These are phyloP conservation scores for Populus trichocarpa DNA, from an alignment of 441 rosid genomes.

Conservation along the genomic window DNA sequence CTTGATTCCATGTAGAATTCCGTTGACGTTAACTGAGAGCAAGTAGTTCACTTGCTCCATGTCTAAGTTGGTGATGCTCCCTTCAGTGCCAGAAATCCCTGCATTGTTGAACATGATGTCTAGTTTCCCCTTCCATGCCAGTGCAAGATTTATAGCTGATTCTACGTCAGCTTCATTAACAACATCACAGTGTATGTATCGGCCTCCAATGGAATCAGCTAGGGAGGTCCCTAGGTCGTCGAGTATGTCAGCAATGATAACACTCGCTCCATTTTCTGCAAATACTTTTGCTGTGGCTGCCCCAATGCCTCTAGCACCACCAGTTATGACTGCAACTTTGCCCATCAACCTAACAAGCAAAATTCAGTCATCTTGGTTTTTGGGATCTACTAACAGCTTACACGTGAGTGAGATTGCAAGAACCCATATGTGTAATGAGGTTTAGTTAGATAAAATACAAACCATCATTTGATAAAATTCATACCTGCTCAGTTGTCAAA, in stretches of 20 bases:
- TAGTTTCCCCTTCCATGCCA: slow-evolving; percentile 57
- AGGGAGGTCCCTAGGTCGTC: slow-evolving; percentile 49
- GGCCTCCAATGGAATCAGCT: slow-evolving; percentile 59
- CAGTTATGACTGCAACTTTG: slow-evolving; percentile 76
- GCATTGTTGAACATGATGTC: slow-evolving; percentile 85
- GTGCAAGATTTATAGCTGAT: slow-evolving; percentile 52
- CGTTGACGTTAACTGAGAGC: slow-evolving; percentile 57
- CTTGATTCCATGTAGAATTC: slow-evolving; percentile 66
- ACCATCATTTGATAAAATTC: not conserved
- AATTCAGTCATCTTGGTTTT: not conserved
- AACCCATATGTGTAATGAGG: not conserved
- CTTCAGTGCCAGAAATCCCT: slow-evolving; percentile 47
- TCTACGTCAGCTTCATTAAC: slow-evolving; percentile 57
- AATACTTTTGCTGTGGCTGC: slow-evolving; percentile 69
- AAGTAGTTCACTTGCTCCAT: slow-evolving; percentile 41
- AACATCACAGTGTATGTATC: slow-evolving; percentile 72
- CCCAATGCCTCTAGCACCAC: slow-evolving; percentile 92
- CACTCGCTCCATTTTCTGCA: slow-evolving; percentile 63
- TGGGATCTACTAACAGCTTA: not conserved
- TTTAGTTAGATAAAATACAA: not conserved
- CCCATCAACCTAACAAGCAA: slow-evolving; percentile 33
- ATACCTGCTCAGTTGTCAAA: not conserved
- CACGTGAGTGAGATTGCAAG: not conserved
- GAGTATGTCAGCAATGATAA: slow-evolving; percentile 67
- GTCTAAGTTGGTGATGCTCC: slow-evolving; percentile 58